phyloP scores from a whole-genome alignment of 345 rosid genomes.

The Dovyalis caffra region DNA sequence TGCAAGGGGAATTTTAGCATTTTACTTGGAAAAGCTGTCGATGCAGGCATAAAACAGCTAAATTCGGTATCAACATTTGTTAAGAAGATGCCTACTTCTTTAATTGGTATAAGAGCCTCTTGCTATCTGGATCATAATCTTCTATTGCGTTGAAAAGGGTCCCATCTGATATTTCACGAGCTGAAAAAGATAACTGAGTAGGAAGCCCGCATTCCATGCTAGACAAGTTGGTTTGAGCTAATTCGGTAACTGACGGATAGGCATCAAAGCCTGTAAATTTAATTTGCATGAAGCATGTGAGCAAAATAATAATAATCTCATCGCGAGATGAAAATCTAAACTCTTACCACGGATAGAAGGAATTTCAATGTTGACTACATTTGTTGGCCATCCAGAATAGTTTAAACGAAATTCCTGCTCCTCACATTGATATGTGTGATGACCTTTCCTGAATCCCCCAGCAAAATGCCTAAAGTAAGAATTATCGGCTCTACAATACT shows the following conservation, averaged over 20 bases:
- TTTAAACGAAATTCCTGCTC: constrained; percentile 68
- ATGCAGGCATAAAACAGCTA: background rate
- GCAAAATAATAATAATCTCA: constrained; percentile 17
- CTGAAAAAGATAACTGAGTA: constrained; percentile 84
- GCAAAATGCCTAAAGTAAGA: constrained; percentile 72
- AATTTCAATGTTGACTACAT: constrained; percentile 85
- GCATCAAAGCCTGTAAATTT: constrained; percentile 49
- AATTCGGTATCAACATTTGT: background rate
- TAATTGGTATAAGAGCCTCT: constrained; percentile 73
- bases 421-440: constrained; percentile 68
- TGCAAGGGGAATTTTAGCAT: background rate
- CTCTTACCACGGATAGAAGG: constrained; percentile 73
- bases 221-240: constrained; percentile 62
- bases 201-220: constrained; percentile 90
- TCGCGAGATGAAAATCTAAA: constrained; percentile 4
- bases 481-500: constrained; percentile 75
- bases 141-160: constrained; percentile 92
- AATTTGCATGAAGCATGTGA: constrained; percentile 22
- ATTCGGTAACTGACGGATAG: constrained; percentile 66
- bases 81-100: constrained; percentile 52
- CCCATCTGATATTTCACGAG: constrained; percentile 95
- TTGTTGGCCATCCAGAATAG: constrained; percentile 98
- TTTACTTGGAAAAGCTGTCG: background rate
- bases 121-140: constrained; percentile 93
- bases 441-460: constrained; percentile 48